Base-by-base conservation (phyloP, 345 rosid genomes). In the Arabidopsis suecica region DNA sequence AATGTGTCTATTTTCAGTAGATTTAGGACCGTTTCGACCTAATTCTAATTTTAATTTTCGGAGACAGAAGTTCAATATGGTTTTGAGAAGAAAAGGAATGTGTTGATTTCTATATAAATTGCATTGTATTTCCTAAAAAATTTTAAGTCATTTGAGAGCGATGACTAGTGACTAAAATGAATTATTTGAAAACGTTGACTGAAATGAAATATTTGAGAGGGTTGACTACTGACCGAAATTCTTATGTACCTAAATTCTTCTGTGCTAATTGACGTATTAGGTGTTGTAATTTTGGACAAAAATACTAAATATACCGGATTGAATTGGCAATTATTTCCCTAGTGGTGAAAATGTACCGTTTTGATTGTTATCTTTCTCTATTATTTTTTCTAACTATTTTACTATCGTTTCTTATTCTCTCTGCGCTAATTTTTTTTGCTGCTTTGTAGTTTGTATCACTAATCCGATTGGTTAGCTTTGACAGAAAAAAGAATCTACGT, bases 241-340 rank as follows among this genome's bases (percentile, higher is more conserved):
- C 7, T 34, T 59, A n/a, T n/a, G n/a, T n/a, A n/a, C n/a, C n/a
- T n/a, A 47, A 13, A 22, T 33, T 5, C 7, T 34, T 59, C 9
- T 22, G 9, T 16, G 13, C 23, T 40, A 72, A 11, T 22, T 51
- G 41, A 30, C 61, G 28, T 37, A 50, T 51, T 50, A 61, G 51
- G 75, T 72, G 32, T 70, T 34, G 9, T 11, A 42, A 48, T 36
- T 9, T 23, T 37, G n/a, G 9, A 45, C 9, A 45, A 45, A 45
- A 45, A 0, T 45, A 45, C 22, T 45, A 45, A 45, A 6, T n/a
- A 45, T 45, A n/a, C 2, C 1, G 3, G 20, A 45, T n/a, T 45
- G 20, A 45, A 45, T 6, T 45, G 20, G 50, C 9, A 45, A 45
- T 2, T n/a, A 6, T 45, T n/a, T 6, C n/a, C 50, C 20, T 14